Percentiles rank a stretch among this genome's conserved stretches.
Evolutionary conservation across 345 rosid species (phyloP).

Genomic region (Eucalyptus erythrocorys): DNA sequence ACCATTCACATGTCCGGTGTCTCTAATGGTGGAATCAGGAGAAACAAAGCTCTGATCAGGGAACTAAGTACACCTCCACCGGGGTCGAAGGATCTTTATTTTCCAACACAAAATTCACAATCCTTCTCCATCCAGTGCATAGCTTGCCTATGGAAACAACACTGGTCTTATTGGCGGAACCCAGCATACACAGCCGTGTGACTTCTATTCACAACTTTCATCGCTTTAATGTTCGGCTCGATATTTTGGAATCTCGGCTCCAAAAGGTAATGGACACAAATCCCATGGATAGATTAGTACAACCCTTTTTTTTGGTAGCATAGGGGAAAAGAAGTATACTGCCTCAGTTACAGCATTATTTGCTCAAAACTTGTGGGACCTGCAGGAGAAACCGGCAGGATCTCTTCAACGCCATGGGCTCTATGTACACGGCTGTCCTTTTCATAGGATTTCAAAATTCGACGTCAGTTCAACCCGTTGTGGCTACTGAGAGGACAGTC

Average conservation of each 20-base stretch:
- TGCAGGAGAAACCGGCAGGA: conserved; percentile 32
- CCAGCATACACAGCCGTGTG: conserved; percentile 43
- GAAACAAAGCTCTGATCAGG: conserved; percentile 38
- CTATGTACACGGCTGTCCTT: conserved; percentile 46
- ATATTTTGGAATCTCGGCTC: conserved; percentile 58
- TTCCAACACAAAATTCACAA: conserved; percentile 35
- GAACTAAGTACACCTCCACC: conserved; percentile 30
- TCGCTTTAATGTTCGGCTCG: conserved; percentile 49
- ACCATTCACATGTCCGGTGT: not conserved
- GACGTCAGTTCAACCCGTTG: conserved; percentile 40
- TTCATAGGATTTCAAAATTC: conserved; percentile 46
- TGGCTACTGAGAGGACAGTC: conserved; percentile 51
- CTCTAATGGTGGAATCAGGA: conserved; percentile 16
- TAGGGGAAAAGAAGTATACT: not conserved
- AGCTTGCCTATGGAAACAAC: conserved; percentile 63
- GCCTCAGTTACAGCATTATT: not conserved
- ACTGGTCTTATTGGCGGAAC: conserved; percentile 56
- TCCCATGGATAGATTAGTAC: not conserved
- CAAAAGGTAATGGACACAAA: conserved; percentile 15
- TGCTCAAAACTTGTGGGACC: not conserved
- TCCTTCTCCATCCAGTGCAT: conserved; percentile 31
- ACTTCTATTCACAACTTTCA: conserved; percentile 32
- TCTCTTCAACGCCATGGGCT: conserved; percentile 48
- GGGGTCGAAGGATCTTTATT: conserved; percentile 30
- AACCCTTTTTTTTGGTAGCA: not conserved